Evolutionary conservation across 192 early-diverging fungal genomes (phyloP), one percentile per base, ranked within the genome.

Genomic region (Jimgerdemannia lactiflua): DNA sequence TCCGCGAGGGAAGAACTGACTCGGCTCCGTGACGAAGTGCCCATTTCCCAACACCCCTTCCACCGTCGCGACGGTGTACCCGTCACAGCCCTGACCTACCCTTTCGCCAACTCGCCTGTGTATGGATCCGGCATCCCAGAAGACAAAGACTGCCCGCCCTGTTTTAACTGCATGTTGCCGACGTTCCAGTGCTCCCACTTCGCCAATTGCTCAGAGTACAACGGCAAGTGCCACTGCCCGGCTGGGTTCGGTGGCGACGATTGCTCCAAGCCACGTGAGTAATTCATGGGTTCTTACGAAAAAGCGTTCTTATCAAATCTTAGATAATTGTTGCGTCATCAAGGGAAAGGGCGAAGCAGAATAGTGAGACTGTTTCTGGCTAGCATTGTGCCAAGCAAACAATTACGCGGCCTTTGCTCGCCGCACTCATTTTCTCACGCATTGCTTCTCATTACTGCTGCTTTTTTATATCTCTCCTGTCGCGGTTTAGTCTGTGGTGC

Each of bases 81-180:
- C 49, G 49, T 59, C 49, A 59, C 49, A 6, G 49, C 49, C 49
- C 14, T 59, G 14, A 10, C 49, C 2, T 10, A 59, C 49, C 49
- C 49, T 14, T 59, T 59, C 49, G 49, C 14, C 49, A 14, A 59
- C 49, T 59, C 49, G 49, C 49, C 49, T 14, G 6, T 14, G 49
- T 59, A 59, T 59, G 8, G 49, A 59, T 59, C 49, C 14, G 49
- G 8, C 49, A 2, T 0, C 49, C 29, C 29, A 29, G 73, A 19
- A 39, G 80, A 66, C 42, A 74, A 74, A 18, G 87, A 91, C 18
- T 93, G 93, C 63, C 93, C 93, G 3, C 89, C 92, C 20, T 96
- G 95, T 77, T 96, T 96, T 81, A 94, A 96, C 83, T 96, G 95
- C 81, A 85, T 92, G 42, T 83, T 95, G 43, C 90, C 90, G 17